phyloP scores from a whole-genome alignment of 2,329 filamentous ascomycete genomes.

The Claviceps arundinis region DNA sequence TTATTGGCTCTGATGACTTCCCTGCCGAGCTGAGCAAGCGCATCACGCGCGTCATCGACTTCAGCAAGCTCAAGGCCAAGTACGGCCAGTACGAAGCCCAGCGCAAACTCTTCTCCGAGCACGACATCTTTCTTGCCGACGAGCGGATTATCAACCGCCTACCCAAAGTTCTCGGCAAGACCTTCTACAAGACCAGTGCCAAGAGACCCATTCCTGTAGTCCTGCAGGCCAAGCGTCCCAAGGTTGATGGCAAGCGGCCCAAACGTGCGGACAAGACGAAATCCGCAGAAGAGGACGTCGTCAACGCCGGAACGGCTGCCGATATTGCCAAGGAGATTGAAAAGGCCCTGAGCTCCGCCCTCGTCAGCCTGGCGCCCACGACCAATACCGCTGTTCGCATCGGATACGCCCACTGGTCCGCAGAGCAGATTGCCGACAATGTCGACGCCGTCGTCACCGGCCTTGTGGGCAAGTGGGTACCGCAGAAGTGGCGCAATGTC shows the following conservation, averaged over 20 bases:
- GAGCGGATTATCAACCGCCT: constrained; percentile 67
- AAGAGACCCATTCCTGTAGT: constrained; percentile 82
- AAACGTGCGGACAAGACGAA: constrained; percentile 37
- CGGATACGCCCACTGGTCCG: constrained; percentile 59
- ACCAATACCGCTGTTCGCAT: constrained; percentile 72
- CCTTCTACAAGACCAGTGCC: constrained; percentile 70
- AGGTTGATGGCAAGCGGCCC: constrained; percentile 43
- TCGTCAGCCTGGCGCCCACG: constrained; percentile 66
- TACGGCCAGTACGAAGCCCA: constrained; percentile 81
- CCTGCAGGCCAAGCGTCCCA: constrained; percentile 49
- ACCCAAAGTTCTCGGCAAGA: constrained; percentile 72
- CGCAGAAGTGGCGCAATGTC: constrained; percentile 79
- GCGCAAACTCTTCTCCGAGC: constrained; percentile 69
- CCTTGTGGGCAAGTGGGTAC: constrained; percentile 66
- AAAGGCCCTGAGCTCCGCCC: constrained; percentile 60
- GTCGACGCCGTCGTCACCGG: constrained; percentile 55
- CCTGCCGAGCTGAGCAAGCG: constrained; percentile 51
- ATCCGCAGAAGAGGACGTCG: constrained; percentile 11
- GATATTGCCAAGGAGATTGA: constrained; percentile 71
- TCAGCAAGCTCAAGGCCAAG: constrained; percentile 67
- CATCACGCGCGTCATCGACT: constrained; percentile 65
- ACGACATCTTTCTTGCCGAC: constrained; percentile 90
- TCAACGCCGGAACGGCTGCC: constrained; percentile 39
- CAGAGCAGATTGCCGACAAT: constrained; percentile 71
- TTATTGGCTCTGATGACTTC: constrained; percentile 62